Percentiles rank a stretch among this genome's conserved stretches.
phyloP scores from a whole-genome alignment of 1,139 yeast species.

The Casaregolazyma suthepensis region DNA sequence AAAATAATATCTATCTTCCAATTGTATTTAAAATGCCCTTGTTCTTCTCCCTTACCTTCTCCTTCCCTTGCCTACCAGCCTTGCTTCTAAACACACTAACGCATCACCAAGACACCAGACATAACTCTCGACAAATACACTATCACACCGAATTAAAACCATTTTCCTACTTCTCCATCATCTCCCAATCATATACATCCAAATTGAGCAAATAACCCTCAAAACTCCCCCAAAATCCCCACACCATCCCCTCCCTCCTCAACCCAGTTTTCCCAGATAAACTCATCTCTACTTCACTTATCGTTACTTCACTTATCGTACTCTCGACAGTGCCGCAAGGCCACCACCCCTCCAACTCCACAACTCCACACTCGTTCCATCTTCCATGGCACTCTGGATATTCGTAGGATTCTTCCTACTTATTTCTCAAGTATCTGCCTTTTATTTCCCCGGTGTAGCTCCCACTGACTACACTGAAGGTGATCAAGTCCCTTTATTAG shows the following conservation, averaged over 20 bases:
- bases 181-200: background rate
- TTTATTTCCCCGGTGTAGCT: slow-evolving; percentile 92
- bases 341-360: background rate
- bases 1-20: too few relatives aligned
- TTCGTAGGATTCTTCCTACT: background rate
- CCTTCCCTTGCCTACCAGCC: too few relatives aligned
- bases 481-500: slow-evolving; percentile 69
- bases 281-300: background rate
- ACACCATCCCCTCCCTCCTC: background rate
- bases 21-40: too few relatives aligned
- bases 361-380: background rate
- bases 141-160: background rate
- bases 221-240: background rate
- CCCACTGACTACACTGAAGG: slow-evolving; percentile 79
- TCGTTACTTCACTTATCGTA: background rate
- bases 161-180: too few relatives aligned
- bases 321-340: background rate
- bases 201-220: background rate
- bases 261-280: too few relatives aligned
- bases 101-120: too few relatives aligned
- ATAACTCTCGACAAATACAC: background rate
- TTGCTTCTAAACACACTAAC: too few relatives aligned
- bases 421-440: slow-evolving; percentile 41
- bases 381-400: slow-evolving; percentile 7
- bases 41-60: too few relatives aligned